These are phyloP conservation scores for Amaranthus tricolor DNA, from an alignment of 179 eudicot species.

Conservation along the genomic window DNA sequence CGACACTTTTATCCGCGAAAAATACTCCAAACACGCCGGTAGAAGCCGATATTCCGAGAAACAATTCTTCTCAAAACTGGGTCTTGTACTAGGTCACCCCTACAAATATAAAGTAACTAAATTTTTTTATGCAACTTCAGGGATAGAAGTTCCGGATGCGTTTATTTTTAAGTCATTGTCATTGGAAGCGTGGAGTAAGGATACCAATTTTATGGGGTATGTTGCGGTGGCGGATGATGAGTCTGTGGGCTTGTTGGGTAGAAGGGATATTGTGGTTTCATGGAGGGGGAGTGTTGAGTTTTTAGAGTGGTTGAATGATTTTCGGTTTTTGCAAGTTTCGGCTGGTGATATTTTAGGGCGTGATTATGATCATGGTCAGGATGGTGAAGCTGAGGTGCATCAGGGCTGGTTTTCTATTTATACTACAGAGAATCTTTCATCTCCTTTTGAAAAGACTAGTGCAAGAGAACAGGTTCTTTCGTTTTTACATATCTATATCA, in stretches of 20 bases:
- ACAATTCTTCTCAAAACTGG: conserved; percentile 41
- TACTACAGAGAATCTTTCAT: conserved; percentile 53
- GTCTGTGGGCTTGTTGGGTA: conserved; percentile 22
- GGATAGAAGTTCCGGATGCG: conserved; percentile 39
- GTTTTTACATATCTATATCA: neutral
- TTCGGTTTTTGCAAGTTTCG: conserved; percentile 24
- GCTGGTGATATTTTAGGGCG: conserved; percentile 21
- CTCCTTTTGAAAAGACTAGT: conserved; percentile 59
- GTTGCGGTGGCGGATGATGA: conserved; percentile 34
- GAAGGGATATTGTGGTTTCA: conserved; percentile 42
- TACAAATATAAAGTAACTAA: conserved; percentile 61
- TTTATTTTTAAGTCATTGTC: conserved; percentile 27
- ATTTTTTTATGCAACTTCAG: conserved; percentile 66
- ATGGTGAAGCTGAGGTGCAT: conserved; percentile 45
- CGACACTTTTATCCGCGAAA: conserved; percentile 53
- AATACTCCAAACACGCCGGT: conserved; percentile 58
- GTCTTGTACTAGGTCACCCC: conserved; percentile 48
- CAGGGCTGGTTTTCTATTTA: conserved; percentile 76
- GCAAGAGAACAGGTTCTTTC: conserved; percentile 72
- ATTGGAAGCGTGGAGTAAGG: conserved; percentile 23
- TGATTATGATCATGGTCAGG: conserved; percentile 17
- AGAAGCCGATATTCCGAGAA: conserved; percentile 38
- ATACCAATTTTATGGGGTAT: conserved; percentile 33
- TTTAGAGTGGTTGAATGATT: conserved; percentile 35
- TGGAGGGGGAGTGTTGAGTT: conserved; percentile 35